phyloP scores from a whole-genome alignment of 495 filamentous ascomycete species.

The Darksidea phi region DNA sequence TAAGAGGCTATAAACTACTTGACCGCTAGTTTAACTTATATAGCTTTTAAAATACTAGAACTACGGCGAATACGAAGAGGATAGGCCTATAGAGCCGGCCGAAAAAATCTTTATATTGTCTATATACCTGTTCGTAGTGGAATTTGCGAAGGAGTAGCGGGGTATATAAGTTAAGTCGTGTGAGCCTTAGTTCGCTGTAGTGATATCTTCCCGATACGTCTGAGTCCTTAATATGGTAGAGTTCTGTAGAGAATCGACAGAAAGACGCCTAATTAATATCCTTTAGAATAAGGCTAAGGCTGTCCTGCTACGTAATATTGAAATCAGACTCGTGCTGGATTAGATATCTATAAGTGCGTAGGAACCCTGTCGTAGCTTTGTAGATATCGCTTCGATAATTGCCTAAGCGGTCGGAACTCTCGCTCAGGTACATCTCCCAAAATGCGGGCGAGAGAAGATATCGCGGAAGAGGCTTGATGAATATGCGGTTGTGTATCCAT shows the following conservation, averaged over 20 bases:
- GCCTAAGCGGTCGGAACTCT: background rate
- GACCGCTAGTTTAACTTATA: conserved; percentile 22
- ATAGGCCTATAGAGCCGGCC: conserved; percentile 23
- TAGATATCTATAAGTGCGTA: conserved; percentile 23
- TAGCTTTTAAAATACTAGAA: conserved; percentile 14
- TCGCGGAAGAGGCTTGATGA: conserved; percentile 29
- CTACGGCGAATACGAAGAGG: conserved; percentile 24
- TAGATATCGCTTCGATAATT: background rate
- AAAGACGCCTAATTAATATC: conserved; percentile 19
- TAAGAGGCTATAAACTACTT: conserved; percentile 11
- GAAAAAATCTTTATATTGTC: conserved; percentile 27
- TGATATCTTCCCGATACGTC: conserved; percentile 23
- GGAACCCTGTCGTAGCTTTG: conserved; percentile 20
- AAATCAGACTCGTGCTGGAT: conserved; percentile 31
- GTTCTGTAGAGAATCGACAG: conserved; percentile 17
- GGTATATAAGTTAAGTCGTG: conserved; percentile 31
- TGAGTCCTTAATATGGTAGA: conserved; percentile 13
- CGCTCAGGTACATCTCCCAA: conserved; percentile 19
- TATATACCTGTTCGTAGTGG: conserved; percentile 16
- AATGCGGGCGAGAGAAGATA: conserved; percentile 23
- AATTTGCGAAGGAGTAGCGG: conserved; percentile 19
- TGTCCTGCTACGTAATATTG: conserved; percentile 25
- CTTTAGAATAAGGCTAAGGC: conserved; percentile 38
- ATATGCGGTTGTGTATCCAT: conserved; percentile 29
- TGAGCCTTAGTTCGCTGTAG: conserved; percentile 37